Conservation (phyloP, 106 monocot genomes). For the Dioscorea dumetorum region DNA sequence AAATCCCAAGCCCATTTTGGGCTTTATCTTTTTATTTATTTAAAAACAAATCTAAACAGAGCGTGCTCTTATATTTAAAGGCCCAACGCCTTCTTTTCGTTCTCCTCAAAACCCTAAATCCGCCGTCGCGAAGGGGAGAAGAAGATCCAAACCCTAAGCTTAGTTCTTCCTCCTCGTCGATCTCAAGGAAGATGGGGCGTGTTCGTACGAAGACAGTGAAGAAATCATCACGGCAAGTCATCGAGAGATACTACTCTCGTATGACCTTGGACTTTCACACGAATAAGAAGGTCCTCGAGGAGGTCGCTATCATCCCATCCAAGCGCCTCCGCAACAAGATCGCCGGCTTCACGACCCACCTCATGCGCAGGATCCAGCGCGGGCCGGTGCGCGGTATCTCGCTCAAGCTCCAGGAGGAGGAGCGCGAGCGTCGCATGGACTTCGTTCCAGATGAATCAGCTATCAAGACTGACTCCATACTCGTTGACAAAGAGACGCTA, state of each 20-base stretch:
- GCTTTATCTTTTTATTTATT: no score
- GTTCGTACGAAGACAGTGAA: slow-evolving; percentile 11
- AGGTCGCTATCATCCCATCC: slow-evolving; percentile 10
- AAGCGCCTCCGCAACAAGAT: slow-evolving; percentile 13
- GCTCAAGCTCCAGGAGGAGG: slow-evolving; percentile 17
- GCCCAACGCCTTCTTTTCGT: no score
- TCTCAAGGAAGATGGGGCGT: not conserved
- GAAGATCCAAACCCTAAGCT: not conserved
- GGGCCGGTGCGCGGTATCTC: slow-evolving; percentile 10
- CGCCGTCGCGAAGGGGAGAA: no score
- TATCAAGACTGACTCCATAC: slow-evolving; percentile 1
- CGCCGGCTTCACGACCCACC: slow-evolving; percentile 9
- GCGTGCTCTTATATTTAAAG: no score
- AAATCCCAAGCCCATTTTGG: no score
- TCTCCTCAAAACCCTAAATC: no score
- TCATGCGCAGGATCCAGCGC: slow-evolving; percentile 10
- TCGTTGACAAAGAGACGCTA: slow-evolving; percentile 2
- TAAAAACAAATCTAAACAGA: no score
- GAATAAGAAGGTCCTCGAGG: slow-evolving; percentile 5
- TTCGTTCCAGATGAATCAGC: slow-evolving; percentile 9
- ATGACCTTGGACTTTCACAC: slow-evolving; percentile 7
- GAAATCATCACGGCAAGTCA: slow-evolving; percentile 10
- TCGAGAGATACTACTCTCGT: slow-evolving; percentile 9
- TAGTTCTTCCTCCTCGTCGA: not conserved
- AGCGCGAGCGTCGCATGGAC: slow-evolving; percentile 14